Conservation (phyloP, 768 basidiomycete species). For the Dioszegia aurantiaca region DNA sequence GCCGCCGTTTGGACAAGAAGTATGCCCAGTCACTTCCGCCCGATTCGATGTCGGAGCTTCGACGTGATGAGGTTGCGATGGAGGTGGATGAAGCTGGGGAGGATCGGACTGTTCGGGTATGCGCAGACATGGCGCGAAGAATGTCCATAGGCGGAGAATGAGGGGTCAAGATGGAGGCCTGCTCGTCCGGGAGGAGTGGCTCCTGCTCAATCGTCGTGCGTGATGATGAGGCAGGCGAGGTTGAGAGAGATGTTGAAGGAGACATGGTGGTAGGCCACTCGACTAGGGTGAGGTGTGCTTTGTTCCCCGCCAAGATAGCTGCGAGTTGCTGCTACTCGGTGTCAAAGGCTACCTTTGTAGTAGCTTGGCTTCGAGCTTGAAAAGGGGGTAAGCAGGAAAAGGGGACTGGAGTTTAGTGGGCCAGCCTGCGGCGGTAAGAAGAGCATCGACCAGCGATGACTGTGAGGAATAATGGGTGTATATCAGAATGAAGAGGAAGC, state of each 20-base stretch:
- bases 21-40: slow-evolving; percentile 7
- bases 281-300: no score
- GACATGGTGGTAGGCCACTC: no score
- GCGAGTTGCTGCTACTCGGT: no score
- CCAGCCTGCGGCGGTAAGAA: no score
- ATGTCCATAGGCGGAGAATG: slow-evolving; percentile 1
- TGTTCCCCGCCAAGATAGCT: no score
- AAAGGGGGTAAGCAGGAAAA: neutral
- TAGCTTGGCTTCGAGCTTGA: neutral
- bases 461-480: no score
- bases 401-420: no score
- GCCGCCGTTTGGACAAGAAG: slow-evolving; percentile 2
- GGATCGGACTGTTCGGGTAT: neutral
- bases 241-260: no score
- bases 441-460: no score
- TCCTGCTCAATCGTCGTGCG: neutral
- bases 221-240: neutral
- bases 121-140: neutral
- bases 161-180: no score
- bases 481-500: no score
- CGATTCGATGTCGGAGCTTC: neutral
- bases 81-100: neutral
- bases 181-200: neutral
- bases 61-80: neutral
- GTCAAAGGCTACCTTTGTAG: no score